phyloP scores from a whole-genome alignment of 805 yeast species.

The Brettanomyces nanus region DNA sequence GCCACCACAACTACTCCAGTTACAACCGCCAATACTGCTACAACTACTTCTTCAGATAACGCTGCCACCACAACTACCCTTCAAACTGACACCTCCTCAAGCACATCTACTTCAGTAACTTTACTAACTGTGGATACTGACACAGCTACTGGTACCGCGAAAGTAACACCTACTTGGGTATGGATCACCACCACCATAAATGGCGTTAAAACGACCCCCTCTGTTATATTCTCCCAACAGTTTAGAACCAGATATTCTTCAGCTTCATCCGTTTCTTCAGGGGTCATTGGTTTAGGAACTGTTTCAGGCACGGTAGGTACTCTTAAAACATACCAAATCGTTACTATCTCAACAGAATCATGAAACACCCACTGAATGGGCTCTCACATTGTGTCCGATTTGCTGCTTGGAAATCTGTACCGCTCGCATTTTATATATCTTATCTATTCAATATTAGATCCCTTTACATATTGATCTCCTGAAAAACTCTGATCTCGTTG shows the following conservation, averaged over 20 bases:
- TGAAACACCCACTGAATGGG: too few relatives aligned
- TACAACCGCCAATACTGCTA: conserved; percentile 20
- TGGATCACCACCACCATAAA: conserved; percentile 43
- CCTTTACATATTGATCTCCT: too few relatives aligned
- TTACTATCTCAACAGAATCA: conserved; percentile 20
- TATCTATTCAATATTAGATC: too few relatives aligned
- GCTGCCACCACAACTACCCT: conserved; percentile 5
- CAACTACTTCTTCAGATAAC: conserved; percentile 31
- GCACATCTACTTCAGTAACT: conserved; percentile 6
- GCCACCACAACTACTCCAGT: conserved; percentile 14
- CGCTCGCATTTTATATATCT: too few relatives aligned
- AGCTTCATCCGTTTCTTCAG: conserved; percentile 43
- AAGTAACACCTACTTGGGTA: conserved; percentile 25
- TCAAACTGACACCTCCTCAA: conserved; percentile 2
- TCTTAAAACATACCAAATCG: conserved; percentile 33
- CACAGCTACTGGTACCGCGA: conserved; percentile 5
- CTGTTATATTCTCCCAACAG: conserved; percentile 43
- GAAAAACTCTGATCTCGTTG: too few relatives aligned
- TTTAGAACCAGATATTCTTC: conserved; percentile 37
- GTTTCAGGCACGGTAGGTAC: conserved; percentile 61
- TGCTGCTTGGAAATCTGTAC: too few relatives aligned
- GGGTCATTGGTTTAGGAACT: conserved; percentile 73
- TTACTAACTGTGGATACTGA: conserved; percentile 6
- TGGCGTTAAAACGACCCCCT: conserved; percentile 34
- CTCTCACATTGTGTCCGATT: too few relatives aligned